Conservation (phyloP, 1,139 yeast genomes). For the Blastobotrys arbuscula region DNA sequence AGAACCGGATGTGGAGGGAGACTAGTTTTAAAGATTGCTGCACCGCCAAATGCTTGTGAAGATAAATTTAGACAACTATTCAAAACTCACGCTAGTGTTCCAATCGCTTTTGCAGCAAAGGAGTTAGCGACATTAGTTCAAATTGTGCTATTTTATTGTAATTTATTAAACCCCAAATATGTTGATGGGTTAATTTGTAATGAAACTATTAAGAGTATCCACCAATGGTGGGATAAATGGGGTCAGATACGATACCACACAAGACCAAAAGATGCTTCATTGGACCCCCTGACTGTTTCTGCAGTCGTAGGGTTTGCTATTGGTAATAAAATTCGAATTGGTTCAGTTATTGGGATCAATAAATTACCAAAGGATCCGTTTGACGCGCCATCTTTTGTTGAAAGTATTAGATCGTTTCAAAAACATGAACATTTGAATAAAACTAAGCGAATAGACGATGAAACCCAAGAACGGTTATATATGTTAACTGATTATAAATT, state of each 20-base stretch:
- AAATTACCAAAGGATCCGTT: constrained; percentile 85
- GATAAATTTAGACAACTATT: constrained; percentile 80
- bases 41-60: constrained; percentile 70
- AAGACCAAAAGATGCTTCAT: constrained; percentile 47
- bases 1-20: constrained; percentile 82
- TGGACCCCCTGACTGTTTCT: constrained; percentile 64
- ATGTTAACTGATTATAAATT: constrained; percentile 48
- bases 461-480: constrained; percentile 57
- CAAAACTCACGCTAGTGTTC: constrained; percentile 47
- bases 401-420: constrained; percentile 60
- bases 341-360: constrained; percentile 56
- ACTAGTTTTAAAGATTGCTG: constrained; percentile 60
- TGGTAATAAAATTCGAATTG: constrained; percentile 60
- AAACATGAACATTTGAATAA: constrained; percentile 56
- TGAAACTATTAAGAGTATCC: constrained; percentile 65
- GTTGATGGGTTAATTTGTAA: constrained; percentile 84
- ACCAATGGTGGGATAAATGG: constrained; percentile 76
- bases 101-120: constrained; percentile 61
- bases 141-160: constrained; percentile 71
- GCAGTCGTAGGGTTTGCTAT: constrained; percentile 62
- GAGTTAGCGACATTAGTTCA: constrained; percentile 74
- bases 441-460: constrained; percentile 56
- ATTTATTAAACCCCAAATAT: constrained; percentile 58
- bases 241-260: constrained; percentile 58
- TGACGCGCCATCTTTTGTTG: constrained; percentile 62